Evolutionary conservation across 768 basidiomycete species (phyloP).

Genomic region (Hirschioporus abietinus): DNA sequence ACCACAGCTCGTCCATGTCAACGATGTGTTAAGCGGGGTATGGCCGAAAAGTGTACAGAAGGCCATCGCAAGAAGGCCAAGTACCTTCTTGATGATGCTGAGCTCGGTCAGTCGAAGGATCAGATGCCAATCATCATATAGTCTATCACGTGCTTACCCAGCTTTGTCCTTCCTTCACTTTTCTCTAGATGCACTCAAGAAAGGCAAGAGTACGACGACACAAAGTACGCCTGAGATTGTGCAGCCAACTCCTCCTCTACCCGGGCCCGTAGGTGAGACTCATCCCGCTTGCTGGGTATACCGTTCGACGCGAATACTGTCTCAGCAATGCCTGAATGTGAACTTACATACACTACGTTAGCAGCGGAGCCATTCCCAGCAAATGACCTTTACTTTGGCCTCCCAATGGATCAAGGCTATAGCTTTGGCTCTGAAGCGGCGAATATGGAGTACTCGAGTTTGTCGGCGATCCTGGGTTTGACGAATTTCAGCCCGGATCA

Average conservation of each 20-base stretch:
- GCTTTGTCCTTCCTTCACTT: conserved; percentile 5
- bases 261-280: conserved; percentile 27
- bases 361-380: conserved; percentile 49
- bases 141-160: conserved; percentile 2
- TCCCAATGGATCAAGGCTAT: conserved; percentile 54
- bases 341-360: conserved; percentile 12
- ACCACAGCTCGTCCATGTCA: conserved; percentile 87
- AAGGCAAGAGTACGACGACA: neutral
- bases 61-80: conserved; percentile 98
- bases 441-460: conserved; percentile 91
- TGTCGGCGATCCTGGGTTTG: conserved; percentile 79
- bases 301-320: neutral
- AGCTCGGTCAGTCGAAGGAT: conserved; percentile 56
- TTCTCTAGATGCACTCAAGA: conserved; percentile 3
- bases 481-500: conserved; percentile 50
- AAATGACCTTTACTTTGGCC: conserved; percentile 55
- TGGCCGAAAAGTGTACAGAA: conserved; percentile 84
- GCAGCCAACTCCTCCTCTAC: conserved; percentile 22
- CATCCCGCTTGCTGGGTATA: neutral
- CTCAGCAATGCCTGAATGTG: neutral
- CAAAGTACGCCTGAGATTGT: conserved; percentile 17
- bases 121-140: neutral
- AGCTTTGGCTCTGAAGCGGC: conserved; percentile 86
- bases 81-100: conserved; percentile 90
- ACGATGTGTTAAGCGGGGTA: conserved; percentile 91